These are phyloP conservation scores for Aspergillus unguis DNA, from an alignment of 2,329 filamentous ascomycete genomes.

Conservation along the genomic window DNA sequence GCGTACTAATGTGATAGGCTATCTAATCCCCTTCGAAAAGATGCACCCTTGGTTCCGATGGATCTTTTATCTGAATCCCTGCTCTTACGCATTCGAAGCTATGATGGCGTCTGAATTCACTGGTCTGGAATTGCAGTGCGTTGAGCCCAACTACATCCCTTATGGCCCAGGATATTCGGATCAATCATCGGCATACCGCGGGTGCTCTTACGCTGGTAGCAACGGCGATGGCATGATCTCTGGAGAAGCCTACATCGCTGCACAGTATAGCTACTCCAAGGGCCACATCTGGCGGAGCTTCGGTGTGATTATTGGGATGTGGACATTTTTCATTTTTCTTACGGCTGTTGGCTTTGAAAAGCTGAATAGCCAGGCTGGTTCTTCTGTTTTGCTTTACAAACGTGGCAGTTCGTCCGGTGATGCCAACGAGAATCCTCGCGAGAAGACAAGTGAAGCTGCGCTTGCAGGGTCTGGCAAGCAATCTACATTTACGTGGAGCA, in stretches of 20 bases:
- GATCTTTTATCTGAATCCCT: conserved; percentile 61
- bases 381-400: conserved; percentile 34
- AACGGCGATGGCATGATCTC: conserved; percentile 34
- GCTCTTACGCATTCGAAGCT: conserved; percentile 66
- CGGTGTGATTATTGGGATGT: conserved; percentile 72
- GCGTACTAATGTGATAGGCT: conserved; percentile 40
- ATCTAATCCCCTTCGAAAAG: conserved; percentile 56
- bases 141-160: conserved; percentile 49
- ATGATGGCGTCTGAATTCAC: conserved; percentile 69
- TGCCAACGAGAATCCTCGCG: background rate
- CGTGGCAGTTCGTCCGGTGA: conserved; percentile 22
- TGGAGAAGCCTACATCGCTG: conserved; percentile 53
- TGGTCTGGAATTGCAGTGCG: conserved; percentile 51
- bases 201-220: conserved; percentile 32
- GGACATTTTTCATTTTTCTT: conserved; percentile 68
- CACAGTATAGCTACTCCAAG: conserved; percentile 53
- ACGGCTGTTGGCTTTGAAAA: conserved; percentile 75
- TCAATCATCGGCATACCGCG: conserved; percentile 23
- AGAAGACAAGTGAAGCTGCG: background rate
- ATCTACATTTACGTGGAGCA: conserved; percentile 75
- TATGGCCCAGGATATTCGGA: conserved; percentile 40
- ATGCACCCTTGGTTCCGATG: conserved; percentile 63
- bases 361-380: conserved; percentile 28
- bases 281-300: conserved; percentile 67
- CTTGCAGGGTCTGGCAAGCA: conserved; percentile 58